Conservation (phyloP, 2,329 filamentous ascomycete genomes). For the Fusarium sp. region DNA sequence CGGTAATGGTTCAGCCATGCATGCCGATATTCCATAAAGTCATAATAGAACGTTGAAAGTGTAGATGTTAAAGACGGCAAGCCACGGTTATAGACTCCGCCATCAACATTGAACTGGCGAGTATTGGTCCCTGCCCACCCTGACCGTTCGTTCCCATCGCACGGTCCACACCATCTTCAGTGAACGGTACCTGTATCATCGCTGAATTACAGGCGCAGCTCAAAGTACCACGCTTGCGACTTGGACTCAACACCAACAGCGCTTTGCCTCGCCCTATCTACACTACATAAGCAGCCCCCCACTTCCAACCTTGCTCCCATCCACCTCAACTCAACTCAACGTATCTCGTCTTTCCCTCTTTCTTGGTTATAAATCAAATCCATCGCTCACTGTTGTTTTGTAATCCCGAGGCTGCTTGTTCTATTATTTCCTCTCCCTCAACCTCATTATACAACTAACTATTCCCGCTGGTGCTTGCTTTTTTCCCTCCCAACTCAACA, state of each 20-base stretch:
- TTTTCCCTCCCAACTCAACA: constrained; percentile 18
- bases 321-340: background rate
- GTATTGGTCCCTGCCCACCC: constrained; percentile 27
- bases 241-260: constrained; percentile 33
- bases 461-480: background rate
- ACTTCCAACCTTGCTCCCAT: constrained; percentile 31
- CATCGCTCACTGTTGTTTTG: constrained; percentile 15
- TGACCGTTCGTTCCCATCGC: constrained; percentile 32
- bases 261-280: constrained; percentile 13
- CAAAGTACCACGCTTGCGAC: constrained; percentile 20
- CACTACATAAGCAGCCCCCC: constrained; percentile 19
- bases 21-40: background rate
- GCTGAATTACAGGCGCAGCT: background rate
- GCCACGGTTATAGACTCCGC: constrained; percentile 8
- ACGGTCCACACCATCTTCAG: constrained; percentile 24
- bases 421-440: background rate
- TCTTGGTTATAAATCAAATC: constrained; percentile 5
- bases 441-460: background rate
- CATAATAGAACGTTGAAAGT: background rate
- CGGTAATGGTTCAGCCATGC: background rate
- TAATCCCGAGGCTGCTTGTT: constrained; percentile 5
- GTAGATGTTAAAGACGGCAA: constrained; percentile 1
- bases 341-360: background rate
- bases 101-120: background rate
- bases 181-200: background rate